Percentiles rank a stretch among this genome's conserved stretches.
Conservation (phyloP, 306 rosid species). For the Cucumis cinereus region DNA sequence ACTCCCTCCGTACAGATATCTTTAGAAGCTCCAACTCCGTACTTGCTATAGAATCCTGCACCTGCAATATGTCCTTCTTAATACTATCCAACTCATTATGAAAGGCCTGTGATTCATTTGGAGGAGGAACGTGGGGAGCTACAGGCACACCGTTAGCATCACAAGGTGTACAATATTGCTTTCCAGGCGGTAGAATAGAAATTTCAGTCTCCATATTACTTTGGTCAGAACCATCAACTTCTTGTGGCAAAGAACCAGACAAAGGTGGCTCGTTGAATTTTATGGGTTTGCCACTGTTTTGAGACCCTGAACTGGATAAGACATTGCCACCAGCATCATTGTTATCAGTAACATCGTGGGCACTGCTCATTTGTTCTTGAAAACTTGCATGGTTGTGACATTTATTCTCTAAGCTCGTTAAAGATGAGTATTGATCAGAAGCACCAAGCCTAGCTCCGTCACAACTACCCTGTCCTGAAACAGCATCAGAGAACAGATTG, state of each 20-base stretch:
- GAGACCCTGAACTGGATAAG: slow-evolving; percentile 14
- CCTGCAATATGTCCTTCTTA: slow-evolving; percentile 38
- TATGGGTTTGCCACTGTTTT: slow-evolving; percentile 28
- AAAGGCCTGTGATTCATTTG: slow-evolving; percentile 43
- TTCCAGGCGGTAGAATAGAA: slow-evolving; percentile 21
- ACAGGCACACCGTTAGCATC: slow-evolving; percentile 23
- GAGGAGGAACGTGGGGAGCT: slow-evolving; percentile 19
- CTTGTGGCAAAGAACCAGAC: slow-evolving; percentile 36
- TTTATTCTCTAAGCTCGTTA: slow-evolving; percentile 43
- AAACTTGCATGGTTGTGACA: slow-evolving; percentile 30
- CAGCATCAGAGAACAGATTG: slow-evolving; percentile 26
- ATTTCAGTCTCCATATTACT: slow-evolving; percentile 30
- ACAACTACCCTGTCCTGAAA: slow-evolving; percentile 31
- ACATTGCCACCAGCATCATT: background rate
- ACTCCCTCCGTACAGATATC: slow-evolving; percentile 70
- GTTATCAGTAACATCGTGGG: slow-evolving; percentile 15
- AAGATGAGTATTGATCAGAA: slow-evolving; percentile 36
- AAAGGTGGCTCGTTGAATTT: slow-evolving; percentile 22
- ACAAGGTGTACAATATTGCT: slow-evolving; percentile 24
- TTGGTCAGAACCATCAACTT: slow-evolving; percentile 35
- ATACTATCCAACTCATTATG: slow-evolving; percentile 57
- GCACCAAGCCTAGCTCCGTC: slow-evolving; percentile 33
- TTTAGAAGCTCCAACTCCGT: slow-evolving; percentile 47
- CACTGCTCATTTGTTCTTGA: slow-evolving; percentile 28
- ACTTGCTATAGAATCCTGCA: slow-evolving; percentile 52